Evolutionary conservation across 2,329 filamentous ascomycete genomes (phyloP), one percentile per base, ranked within the genome.

Genomic region (Whalleya microplaca): DNA sequence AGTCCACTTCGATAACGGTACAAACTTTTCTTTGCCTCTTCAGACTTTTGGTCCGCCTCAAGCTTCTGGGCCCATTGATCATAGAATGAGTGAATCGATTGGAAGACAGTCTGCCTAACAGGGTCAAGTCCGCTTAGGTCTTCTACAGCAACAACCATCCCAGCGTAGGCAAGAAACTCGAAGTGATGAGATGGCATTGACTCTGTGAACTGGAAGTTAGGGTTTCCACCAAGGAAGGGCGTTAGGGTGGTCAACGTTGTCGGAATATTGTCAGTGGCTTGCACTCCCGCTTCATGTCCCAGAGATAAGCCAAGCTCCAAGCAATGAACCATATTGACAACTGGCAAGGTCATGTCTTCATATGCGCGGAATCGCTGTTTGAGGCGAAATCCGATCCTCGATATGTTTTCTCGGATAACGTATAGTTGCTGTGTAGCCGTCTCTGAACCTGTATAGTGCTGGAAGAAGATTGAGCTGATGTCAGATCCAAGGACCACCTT

Each of bases 1-100:
- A 84, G 77, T 41, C 86, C 88, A 29, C 93, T 94, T 61, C 86
- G 85, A 75, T 95, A 97, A 19, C 87, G 88, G 73, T 96, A 99
- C 41, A 96, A 74, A 60, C 90, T 92, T 4, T 84, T 85, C 59
- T 89, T 90, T 23, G 84, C 82, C 18, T 90, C 88, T 64, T 90
- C 86, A 45, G 90, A 84, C 65, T 87, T 85, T 66, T 91, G 89
- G 62, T 97, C 93, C 19, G 85, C 80, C 51, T 88, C 84, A 2
- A 96, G 83, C 68, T 89, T 88, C 48, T 84, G 82, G 64, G 85
- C 90, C 93, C 94, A 99, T 48, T 92, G 82, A 16, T 85, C 76
- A 67, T 93, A 96, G 67, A 96, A 88, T 16, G 78, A 79, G 50
- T 90, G 84, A 58, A 97, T 86, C 18, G 86, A 81, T 63, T 84